Base-by-base conservation (phyloP, 1,139 yeast genomes). In the Blastobotrys proliferans region DNA sequence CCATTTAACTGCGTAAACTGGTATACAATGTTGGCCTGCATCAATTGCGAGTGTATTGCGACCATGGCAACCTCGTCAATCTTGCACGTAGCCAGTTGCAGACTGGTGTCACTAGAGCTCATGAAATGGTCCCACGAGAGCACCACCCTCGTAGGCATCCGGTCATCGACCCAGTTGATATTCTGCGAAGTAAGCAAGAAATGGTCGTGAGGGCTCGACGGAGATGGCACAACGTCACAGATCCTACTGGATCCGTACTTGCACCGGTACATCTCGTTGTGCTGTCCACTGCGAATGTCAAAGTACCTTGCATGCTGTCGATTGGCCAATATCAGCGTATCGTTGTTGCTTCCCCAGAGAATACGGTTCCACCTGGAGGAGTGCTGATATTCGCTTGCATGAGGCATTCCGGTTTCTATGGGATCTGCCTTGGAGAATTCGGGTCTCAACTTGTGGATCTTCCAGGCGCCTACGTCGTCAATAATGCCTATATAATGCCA, bases 111-210 rank as follows among this genome's bases (percentile, higher is more conserved):
- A 0, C 58, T 47, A 9, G 74, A 70, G 35, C 72, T 70, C 35
- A 82, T 62, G 48, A 67, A 74, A 60, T 86, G 95, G 47, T 80
- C 81, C 87, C 90, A 82, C 0, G 88, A 74, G 2, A 85, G 54
- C 6, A 77, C 48, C 46, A 83, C 68, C 30, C 62, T 62, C 3
- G 44, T 44, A 1, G 56, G 50, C 18, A 37, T 44, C 16, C 62
- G 48, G 2, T 44, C 38, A 37, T 60, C 62, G 27, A 54, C 35
- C 64, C 64, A 61, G 13, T 41, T 34, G 13, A 63, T 30, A 11
- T 51, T 48, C 8, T 48, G 51, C 5, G 56, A 48, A 1, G 61
- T 55, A 34, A 63, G 49, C 1, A 56, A 49, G 39, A 57, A 53
- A 10, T 52, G 38, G 32, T 57, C 55, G 35, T 48, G 30, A 11